Conservation (phyloP, 1,139 yeast species). For the Zygosaccharomyces sapae region DNA sequence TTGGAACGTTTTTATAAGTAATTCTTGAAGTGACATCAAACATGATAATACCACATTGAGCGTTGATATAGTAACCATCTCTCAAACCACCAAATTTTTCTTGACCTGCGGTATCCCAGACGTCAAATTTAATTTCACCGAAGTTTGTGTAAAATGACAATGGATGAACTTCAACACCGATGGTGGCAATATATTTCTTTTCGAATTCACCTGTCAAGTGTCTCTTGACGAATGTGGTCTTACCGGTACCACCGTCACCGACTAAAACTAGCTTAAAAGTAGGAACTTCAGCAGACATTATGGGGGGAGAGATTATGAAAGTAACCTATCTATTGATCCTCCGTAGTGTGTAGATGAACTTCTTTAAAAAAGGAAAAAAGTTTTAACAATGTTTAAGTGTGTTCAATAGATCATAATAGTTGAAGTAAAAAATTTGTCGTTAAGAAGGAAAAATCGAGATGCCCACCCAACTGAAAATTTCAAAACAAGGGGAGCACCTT, state of each 20-base stretch:
- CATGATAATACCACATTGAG: conserved; percentile 99
- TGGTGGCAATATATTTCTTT: conserved; percentile 97
- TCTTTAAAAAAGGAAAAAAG: not conserved
- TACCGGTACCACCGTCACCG: conserved; percentile 99
- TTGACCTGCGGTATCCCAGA: conserved; percentile 99
- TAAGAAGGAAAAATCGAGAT: conserved; percentile 1
- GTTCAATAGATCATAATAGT: not conserved
- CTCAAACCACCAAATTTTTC: conserved; percentile 99
- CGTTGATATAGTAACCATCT: conserved; percentile 98
- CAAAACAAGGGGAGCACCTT: conserved; percentile 1
- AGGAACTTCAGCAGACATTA: conserved; percentile 65
- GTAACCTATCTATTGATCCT: not conserved
- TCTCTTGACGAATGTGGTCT: conserved; percentile 99
- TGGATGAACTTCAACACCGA: conserved; percentile 99
- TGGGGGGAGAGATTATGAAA: not conserved
- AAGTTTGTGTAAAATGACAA: conserved; percentile 96
- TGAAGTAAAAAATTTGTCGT: conserved; percentile 2
- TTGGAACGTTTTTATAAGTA: conserved; percentile 99
- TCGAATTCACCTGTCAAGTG: conserved; percentile 99
- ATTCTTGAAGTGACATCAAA: conserved; percentile 99
- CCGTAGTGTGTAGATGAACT: not conserved
- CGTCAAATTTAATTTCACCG: conserved; percentile 98
- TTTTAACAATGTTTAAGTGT: not conserved
- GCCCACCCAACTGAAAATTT: not conserved
- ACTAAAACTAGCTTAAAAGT: conserved; percentile 96